These are phyloP conservation scores for Ophiostoma sp. DNA, from an alignment of 2,329 filamentous ascomycete species.

Conservation along the genomic window DNA sequence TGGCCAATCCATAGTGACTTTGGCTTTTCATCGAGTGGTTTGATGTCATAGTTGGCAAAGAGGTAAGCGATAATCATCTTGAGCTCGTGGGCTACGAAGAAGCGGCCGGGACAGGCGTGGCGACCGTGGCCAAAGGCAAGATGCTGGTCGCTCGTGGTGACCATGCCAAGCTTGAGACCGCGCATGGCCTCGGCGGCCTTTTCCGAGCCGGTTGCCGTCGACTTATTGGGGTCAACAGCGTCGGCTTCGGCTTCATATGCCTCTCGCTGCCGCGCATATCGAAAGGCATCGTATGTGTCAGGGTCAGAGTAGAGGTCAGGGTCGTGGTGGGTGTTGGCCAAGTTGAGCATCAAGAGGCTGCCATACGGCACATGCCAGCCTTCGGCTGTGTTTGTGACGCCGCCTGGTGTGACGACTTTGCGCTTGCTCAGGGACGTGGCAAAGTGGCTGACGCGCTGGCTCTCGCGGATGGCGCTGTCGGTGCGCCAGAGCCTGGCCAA, in stretches of 20 bases:
- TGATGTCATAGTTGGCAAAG: slow-evolving; percentile 49
- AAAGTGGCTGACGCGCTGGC: slow-evolving; percentile 46
- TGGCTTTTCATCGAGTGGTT: slow-evolving; percentile 38
- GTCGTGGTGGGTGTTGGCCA: slow-evolving; percentile 45
- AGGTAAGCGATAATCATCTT: slow-evolving; percentile 51
- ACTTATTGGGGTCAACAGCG: neutral
- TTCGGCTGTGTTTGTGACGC: slow-evolving; percentile 37
- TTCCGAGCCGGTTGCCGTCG: slow-evolving; percentile 19
- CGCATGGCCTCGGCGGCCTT: slow-evolving; percentile 33
- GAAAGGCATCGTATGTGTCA: slow-evolving; percentile 43
- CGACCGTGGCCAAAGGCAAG: slow-evolving; percentile 53
- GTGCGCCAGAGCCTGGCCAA: slow-evolving; percentile 41
- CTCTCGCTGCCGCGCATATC: slow-evolving; percentile 43
- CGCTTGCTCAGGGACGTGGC: slow-evolving; percentile 42
- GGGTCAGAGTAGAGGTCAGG: slow-evolving; percentile 40
- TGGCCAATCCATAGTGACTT: slow-evolving; percentile 41
- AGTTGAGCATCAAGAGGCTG: slow-evolving; percentile 40
- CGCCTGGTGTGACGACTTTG: slow-evolving; percentile 39
- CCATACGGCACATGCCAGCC: slow-evolving; percentile 44
- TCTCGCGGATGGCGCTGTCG: slow-evolving; percentile 51
- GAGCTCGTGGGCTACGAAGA: slow-evolving; percentile 51
- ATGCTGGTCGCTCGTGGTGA: slow-evolving; percentile 47
- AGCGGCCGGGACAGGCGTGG: slow-evolving; percentile 51
- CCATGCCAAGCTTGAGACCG: slow-evolving; percentile 44
- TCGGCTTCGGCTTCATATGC: slow-evolving; percentile 32